Evolutionary conservation across 1,284 basidiomycete genomes (phyloP).

Genomic region (Polyporus tsugae): DNA sequence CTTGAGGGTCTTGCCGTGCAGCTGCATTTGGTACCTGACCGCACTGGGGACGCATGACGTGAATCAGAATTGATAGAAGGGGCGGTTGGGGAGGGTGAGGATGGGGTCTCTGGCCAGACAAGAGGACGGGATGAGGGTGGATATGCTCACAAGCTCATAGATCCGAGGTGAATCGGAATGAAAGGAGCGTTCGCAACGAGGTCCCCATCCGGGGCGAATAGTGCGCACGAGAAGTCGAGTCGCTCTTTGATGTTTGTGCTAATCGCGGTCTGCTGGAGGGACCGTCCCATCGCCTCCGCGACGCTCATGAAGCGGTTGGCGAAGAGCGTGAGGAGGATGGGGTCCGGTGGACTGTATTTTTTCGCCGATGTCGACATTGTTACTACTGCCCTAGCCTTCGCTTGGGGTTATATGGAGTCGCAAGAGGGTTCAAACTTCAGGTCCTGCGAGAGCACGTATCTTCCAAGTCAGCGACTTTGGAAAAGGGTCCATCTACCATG

Average conservation of each 20-base stretch:
- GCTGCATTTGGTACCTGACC: slow-evolving; percentile 89
- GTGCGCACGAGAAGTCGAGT: slow-evolving; percentile 89
- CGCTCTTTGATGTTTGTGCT: slow-evolving; percentile 93
- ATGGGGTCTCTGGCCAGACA: background rate
- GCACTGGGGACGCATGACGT: slow-evolving; percentile 57
- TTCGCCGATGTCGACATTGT: slow-evolving; percentile 27
- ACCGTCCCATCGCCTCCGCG: slow-evolving; percentile 92
- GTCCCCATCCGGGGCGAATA: slow-evolving; percentile 92
- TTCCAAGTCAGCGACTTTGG: background rate
- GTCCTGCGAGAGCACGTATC: background rate
- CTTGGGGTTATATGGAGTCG: background rate
- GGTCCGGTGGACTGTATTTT: slow-evolving; percentile 65
- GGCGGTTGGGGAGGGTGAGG: background rate
- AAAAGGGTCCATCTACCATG: background rate
- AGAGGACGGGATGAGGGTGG: no score
- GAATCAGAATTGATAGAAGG: background rate
- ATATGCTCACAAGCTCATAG: slow-evolving; percentile 83
- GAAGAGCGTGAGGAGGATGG: slow-evolving; percentile 89
- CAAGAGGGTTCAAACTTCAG: background rate
- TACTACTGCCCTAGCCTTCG: background rate
- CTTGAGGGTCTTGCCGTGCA: slow-evolving; percentile 71
- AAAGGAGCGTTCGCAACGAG: slow-evolving; percentile 92
- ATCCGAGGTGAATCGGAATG: slow-evolving; percentile 82
- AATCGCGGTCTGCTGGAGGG: slow-evolving; percentile 90
- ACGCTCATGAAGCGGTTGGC: slow-evolving; percentile 94